Evolutionary conservation across 768 basidiomycete species (phyloP).

Genomic region (Mycena rebaudengoi): DNA sequence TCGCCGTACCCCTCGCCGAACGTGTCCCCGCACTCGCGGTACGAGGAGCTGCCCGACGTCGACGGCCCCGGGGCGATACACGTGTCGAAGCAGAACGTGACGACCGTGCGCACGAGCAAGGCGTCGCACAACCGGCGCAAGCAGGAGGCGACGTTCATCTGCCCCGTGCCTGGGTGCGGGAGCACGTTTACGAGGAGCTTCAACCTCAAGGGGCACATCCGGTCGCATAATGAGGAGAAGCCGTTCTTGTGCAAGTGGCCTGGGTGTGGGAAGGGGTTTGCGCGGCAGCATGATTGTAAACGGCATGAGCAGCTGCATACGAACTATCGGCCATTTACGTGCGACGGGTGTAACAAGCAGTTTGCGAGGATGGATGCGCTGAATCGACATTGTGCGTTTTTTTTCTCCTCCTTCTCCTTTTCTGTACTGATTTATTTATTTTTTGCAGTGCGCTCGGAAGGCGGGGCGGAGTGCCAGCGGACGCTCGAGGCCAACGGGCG

Average conservation of each 20-base stretch:
- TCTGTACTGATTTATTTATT: background rate
- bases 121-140: slow-evolving; percentile 88
- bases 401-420: background rate
- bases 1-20: slow-evolving; percentile 77
- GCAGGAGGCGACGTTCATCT: slow-evolving; percentile 86
- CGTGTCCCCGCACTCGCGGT: slow-evolving; percentile 64
- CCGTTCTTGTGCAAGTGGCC: slow-evolving; percentile 97
- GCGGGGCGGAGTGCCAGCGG: slow-evolving; percentile 77
- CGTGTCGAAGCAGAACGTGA: slow-evolving; percentile 83
- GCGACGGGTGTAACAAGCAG: slow-evolving; percentile 91
- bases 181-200: slow-evolving; percentile 93
- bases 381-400: slow-evolving; percentile 85
- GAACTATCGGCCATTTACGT: slow-evolving; percentile 91
- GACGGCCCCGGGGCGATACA: slow-evolving; percentile 16
- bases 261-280: slow-evolving; percentile 94
- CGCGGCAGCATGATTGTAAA: slow-evolving; percentile 95
- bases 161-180: slow-evolving; percentile 84
- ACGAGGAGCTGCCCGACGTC: slow-evolving; percentile 56
- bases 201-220: slow-evolving; percentile 95
- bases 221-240: slow-evolving; percentile 94
- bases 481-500: slow-evolving; percentile 41
- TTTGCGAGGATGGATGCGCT: slow-evolving; percentile 97
- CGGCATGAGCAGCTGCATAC: slow-evolving; percentile 95
- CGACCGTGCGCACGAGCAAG: slow-evolving; percentile 88
- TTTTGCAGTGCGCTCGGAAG: slow-evolving; percentile 76